Evolutionary conservation across 2,329 filamentous ascomycete species (phyloP), one percentile per base, ranked within the genome.

Genomic region (Huntiella bhutanensis): DNA sequence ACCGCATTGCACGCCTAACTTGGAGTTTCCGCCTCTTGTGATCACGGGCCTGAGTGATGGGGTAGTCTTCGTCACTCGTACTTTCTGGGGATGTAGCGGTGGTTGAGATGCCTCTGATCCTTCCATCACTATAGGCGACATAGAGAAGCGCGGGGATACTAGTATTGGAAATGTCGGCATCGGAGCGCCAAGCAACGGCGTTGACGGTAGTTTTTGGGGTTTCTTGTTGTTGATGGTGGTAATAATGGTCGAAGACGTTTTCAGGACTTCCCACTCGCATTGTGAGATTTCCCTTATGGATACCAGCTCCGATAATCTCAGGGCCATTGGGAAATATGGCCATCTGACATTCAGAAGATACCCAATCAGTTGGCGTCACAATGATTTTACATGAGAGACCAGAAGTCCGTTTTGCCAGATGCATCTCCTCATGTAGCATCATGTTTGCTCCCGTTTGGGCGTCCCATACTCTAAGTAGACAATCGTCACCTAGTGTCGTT

Each of bases 391-490:
- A 43, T 8, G 7, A 34, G 4, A 11, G 13, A 5, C 19, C 41
- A 10, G 33, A 32, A 8, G 22, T 28, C 22, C 32, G 28, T 17
- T 10, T 13, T 46, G 85, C 62, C 49, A 85, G 74, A 40, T 66
- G 68, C 15, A 73, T 64, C 58, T 80, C 87, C 0, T 82, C 82
- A 58, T 80, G 87, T 0, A 82, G 82, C 4, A 95, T 73, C 0
- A 83, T 92, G 59, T 96, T 95, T 13, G 80, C 80, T 2, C 86
- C 85, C 0, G 75, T 83, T 0, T 69, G 69, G 1, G 82, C 75
- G 57, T 94, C 73, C 88, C 88, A 96, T 1, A 95, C 82, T 4
- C 87, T 74, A 51, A 96, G 79, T 6, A 80, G 75, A 42, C 82
- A 71, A 58, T 96, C 91, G 49, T 92, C 81, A 0, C 86, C 87